Percentiles rank a stretch among this genome's conserved stretches.
Conservation (phyloP, 176 grass and related monocot species). For the Alloteropsis semialata region DNA sequence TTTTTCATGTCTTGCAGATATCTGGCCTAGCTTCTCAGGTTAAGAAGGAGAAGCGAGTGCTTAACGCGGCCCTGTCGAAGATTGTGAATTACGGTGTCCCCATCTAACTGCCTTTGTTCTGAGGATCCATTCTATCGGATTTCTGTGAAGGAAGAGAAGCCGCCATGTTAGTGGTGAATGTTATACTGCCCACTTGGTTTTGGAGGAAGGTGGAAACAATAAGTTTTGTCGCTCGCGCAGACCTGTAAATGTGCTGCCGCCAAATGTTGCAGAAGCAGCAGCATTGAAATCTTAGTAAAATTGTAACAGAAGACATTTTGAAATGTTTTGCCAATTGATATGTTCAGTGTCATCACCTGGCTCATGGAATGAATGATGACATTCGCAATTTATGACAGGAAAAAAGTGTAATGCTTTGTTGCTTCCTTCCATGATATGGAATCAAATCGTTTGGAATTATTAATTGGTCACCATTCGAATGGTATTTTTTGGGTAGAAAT, state of each 20-base stretch:
- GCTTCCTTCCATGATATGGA: not conserved
- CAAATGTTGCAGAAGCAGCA: not conserved
- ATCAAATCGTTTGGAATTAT: not conserved
- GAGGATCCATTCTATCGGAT: not conserved
- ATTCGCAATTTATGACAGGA: too few relatives aligned
- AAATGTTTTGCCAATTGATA: not conserved
- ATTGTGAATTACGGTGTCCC: constrained; percentile 48
- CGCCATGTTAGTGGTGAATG: not conserved
- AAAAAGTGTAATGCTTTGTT: not conserved
- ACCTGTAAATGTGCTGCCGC: constrained; percentile 3
- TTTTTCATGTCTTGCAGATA: constrained; percentile 9
- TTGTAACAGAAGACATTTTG: not conserved
- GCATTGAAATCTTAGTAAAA: not conserved
- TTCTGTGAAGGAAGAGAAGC: not conserved
- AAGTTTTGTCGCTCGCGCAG: not conserved
- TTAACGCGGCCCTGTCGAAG: constrained; percentile 35
- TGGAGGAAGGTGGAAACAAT: not conserved
- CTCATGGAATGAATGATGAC: too few relatives aligned
- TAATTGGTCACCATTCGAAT: not conserved
- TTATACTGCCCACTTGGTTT: not conserved
- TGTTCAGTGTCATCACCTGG: not conserved
- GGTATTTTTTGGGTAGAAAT: not conserved
- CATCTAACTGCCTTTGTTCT: constrained; percentile 11
- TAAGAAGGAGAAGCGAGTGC: constrained; percentile 42
- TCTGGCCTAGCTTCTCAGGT: constrained; percentile 48